Base-by-base conservation (phyloP, 2,329 filamentous ascomycete species). In the Fusarium sp. region DNA sequence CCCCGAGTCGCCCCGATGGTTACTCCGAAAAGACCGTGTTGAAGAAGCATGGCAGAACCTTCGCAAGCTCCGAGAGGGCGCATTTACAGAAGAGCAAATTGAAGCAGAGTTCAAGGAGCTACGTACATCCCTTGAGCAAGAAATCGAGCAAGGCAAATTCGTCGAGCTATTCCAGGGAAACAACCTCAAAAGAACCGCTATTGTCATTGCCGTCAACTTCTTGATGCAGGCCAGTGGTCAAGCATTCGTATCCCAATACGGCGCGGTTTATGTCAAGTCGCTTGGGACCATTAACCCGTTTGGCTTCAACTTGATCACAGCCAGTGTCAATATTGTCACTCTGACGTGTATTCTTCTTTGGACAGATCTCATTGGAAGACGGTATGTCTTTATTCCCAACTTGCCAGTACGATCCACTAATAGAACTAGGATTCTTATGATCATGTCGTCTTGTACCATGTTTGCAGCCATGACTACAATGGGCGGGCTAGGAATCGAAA, bases 281-380 rank as follows among this genome's bases (percentile, higher is more conserved):
- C 51, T 77, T 6, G 68, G 67, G 3, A 70, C 71, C 0, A 67
- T 78, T 5, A 74, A 78, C 30, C 76, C 76, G 0, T 78, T 78
- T 28, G 71, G 69, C 3, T 73, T 69, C 15, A 76, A 62, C 10
- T 27, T 77, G 47, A 70, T 76, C 7, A 76, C 72, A 0, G 52
- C 67, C 0, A 51, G 72, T 16, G 62, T 76, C 6, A 76, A 75
- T 12, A 63, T 71, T 2, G 6, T 40, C 1, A 52, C 57, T 1
- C 28, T 65, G 18, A 48, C 23, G 0, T 48, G 47, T 1, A 65
- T 65, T 2, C 60, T 65, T 0, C 53, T 65, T 0, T 65, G 60
- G 62, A 53, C 62, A 2, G 62, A 65, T 3, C 31, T 60, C 1
- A 16, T 71, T 34, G 69, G 69, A 7, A 64, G 69, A 69, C 56